Conservation (phyloP, 1,139 yeast species). For the Suhomyces chickasaworum region DNA sequence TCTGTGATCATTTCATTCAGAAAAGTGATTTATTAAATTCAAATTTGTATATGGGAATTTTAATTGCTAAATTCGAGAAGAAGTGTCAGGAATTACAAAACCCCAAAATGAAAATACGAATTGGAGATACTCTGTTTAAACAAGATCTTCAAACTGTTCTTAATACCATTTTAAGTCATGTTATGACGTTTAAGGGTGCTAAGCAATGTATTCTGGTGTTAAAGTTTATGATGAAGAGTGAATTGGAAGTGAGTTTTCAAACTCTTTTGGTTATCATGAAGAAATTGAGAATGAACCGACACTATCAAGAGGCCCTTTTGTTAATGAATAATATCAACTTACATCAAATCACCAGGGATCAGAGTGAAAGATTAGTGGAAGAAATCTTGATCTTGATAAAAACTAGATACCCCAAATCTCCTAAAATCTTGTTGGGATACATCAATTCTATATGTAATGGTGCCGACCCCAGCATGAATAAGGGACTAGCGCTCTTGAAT, state of each 20-base stretch:
- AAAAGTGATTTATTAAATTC: slow-evolving; percentile 35
- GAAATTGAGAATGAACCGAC: slow-evolving; percentile 31
- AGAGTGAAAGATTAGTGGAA: slow-evolving; percentile 26
- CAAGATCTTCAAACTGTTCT: slow-evolving; percentile 34
- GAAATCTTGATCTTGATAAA: slow-evolving; percentile 39
- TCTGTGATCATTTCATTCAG: slow-evolving; percentile 28
- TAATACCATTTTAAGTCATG: slow-evolving; percentile 31
- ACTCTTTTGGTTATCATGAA: slow-evolving; percentile 31
- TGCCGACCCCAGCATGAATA: slow-evolving; percentile 5
- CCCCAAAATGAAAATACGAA: slow-evolving; percentile 12
- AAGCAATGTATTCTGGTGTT: slow-evolving; percentile 36
- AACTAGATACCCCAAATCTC: slow-evolving; percentile 33
- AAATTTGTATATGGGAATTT: slow-evolving; percentile 36
- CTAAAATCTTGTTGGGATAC: slow-evolving; percentile 43
- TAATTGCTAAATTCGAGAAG: slow-evolving; percentile 41
- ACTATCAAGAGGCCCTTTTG: slow-evolving; percentile 38
- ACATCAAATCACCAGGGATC: slow-evolving; percentile 20
- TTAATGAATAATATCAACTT: slow-evolving; percentile 37
- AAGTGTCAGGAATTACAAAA: slow-evolving; percentile 19
- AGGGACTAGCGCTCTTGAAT: slow-evolving; percentile 27
- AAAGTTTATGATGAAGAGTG: slow-evolving; percentile 34
- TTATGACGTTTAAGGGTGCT: slow-evolving; percentile 43
- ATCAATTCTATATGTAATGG: slow-evolving; percentile 33
- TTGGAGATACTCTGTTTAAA: slow-evolving; percentile 21
- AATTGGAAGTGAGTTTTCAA: slow-evolving; percentile 29